Evolutionary conservation across 2,329 filamentous ascomycete species (phyloP), one percentile per base, ranked within the genome.

Genomic region (Epichloe bromicola): DNA sequence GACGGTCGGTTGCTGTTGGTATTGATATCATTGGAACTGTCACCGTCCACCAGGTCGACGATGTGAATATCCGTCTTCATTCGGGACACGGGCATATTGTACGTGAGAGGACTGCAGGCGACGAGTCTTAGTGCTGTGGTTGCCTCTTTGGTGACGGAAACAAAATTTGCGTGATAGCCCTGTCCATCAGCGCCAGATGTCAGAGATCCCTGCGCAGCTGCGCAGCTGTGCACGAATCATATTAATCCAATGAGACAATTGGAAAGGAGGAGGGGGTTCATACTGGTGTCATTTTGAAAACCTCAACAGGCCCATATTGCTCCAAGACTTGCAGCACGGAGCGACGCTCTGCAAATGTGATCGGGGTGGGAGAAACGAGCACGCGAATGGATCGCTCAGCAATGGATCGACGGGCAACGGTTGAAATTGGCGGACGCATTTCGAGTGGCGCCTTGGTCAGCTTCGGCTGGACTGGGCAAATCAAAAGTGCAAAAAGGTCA

Each of bases 241-340:
- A 33, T 17, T 12, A 4, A 4, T 17, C n/a, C 15, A 34, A n/a
- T 3, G 10, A 4, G 26, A 36, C 3, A 6, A n/a, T 2, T 15
- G 20, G 44, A 11, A 23, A 5, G 20, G 12, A 12, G 26, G 10
- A 23, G 6, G 19, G 4, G 15, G 6, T 11, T 15, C 53, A 2
- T 56, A 61, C 59, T 44, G 54, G 56, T 44, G 55, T 49, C 59
- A 61, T 60, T 63, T 72, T 75, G 61, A 81, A 81, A 37, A 73
- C 65, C 40, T 80, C 74, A 43, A 80, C 68, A 2, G 66, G 63
- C 51, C 72, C 74, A 56, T 74, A 66, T 50, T 68, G 66, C 62
- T 78, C 70, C 20, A 81, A 65, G 30, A 72, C 68, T 42, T 73
- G 71, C 36, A 81, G 64, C 19, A 81, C 68, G 7, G 76, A 75